Conservation (phyloP, 2,329 filamentous ascomycete genomes). For the Aspergillus luchuensis region DNA sequence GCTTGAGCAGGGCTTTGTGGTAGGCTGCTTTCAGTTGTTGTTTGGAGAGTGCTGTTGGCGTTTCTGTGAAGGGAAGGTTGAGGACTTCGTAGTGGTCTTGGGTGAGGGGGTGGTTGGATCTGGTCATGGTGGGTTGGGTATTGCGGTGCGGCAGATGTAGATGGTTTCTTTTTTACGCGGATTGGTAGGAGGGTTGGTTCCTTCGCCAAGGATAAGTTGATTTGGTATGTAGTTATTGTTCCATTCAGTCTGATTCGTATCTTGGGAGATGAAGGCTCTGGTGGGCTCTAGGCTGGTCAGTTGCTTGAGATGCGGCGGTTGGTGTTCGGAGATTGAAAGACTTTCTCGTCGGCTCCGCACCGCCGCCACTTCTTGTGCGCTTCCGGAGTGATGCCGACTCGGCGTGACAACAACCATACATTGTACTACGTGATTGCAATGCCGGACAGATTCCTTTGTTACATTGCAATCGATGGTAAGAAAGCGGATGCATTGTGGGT, state of each 20-base stretch:
- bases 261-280: background rate
- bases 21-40: constrained; percentile 58
- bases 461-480: too few relatives aligned
- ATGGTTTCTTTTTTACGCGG: background rate
- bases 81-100: constrained; percentile 45
- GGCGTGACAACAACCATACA: background rate
- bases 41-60: constrained; percentile 33
- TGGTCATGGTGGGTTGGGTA: constrained; percentile 20
- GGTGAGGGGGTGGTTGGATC: constrained; percentile 10
- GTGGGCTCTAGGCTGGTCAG: background rate
- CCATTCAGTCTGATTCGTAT: background rate
- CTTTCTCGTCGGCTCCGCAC: constrained; percentile 1
- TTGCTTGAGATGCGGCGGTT: background rate
- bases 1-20: constrained; percentile 56
- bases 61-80: constrained; percentile 34
- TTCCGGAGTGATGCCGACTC: background rate
- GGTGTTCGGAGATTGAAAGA: background rate
- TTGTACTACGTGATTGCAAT: background rate
- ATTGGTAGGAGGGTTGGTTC: background rate
- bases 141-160: background rate
- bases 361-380: background rate
- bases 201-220: background rate
- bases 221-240: background rate
- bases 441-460: background rate
- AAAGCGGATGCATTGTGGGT: background rate